Percentiles rank a stretch among this genome's conserved stretches.
These are phyloP conservation scores for Aspergillus quadricinctus DNA, from an alignment of 2,329 filamentous ascomycete species.

Conservation along the genomic window DNA sequence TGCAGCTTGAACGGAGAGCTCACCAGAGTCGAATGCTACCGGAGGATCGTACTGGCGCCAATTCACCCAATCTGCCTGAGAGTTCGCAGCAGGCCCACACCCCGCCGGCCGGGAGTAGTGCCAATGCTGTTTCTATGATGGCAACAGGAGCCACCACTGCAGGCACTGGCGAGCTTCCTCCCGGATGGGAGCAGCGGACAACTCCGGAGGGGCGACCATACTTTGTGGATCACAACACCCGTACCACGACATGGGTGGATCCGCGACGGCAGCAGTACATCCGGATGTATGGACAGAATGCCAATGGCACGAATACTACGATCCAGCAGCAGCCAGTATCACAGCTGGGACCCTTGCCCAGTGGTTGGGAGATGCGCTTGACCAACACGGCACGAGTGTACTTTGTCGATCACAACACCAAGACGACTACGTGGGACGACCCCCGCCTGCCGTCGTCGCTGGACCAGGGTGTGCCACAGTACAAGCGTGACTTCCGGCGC, in stretches of 20 bases:
- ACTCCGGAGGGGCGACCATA: constrained; percentile 93
- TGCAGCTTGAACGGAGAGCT: constrained; percentile 84
- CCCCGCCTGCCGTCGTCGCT: constrained; percentile 90
- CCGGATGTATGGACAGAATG: constrained; percentile 92
- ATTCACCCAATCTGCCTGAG: constrained; percentile 71
- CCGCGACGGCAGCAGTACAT: constrained; percentile 97
- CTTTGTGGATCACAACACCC: constrained; percentile 97
- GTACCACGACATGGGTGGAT: constrained; percentile 98
- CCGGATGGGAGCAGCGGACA: constrained; percentile 93
- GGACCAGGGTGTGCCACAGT: constrained; percentile 97
- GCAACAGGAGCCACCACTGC: constrained; percentile 92
- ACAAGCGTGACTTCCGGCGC: constrained; percentile 96
- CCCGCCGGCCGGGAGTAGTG: constrained; percentile 43
- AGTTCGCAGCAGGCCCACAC: constrained; percentile 39
- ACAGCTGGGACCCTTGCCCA: constrained; percentile 88
- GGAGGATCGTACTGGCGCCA: constrained; percentile 90
- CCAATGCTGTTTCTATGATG: constrained; percentile 74
- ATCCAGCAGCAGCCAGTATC: constrained; percentile 98
- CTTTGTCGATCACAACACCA: constrained; percentile 99
- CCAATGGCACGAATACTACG: constrained; percentile 65
- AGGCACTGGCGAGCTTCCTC: constrained; percentile 88
- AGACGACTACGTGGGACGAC: constrained; percentile 99
- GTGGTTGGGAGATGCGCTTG: constrained; percentile 98
- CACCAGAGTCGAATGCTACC: constrained; percentile 95
- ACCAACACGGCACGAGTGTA: constrained; percentile 98